A percentile compares a stretch with the other conserved stretches of the same genome.
These are phyloP conservation scores for Aspergillus clavatus DNA, from an alignment of 2,329 filamentous ascomycete genomes.

Conservation along the genomic window DNA sequence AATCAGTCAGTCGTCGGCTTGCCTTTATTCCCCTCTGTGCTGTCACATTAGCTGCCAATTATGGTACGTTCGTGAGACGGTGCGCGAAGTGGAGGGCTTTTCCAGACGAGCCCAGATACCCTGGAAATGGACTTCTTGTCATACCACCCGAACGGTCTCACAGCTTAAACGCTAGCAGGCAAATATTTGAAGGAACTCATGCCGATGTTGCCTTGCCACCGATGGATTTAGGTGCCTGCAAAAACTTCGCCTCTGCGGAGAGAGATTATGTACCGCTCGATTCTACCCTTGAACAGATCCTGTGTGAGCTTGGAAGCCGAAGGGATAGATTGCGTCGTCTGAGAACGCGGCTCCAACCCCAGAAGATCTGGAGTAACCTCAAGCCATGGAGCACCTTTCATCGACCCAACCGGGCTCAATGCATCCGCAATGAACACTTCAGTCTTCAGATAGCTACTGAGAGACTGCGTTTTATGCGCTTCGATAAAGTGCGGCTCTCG, in stretches of 20 bases:
- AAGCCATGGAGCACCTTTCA: conserved; percentile 1
- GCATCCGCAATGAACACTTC: neutral
- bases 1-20: conserved; percentile 9
- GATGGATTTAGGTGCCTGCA: conserved; percentile 15
- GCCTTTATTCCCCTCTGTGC: conserved; percentile 32
- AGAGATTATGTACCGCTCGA: conserved; percentile 19
- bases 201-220: conserved; percentile 14
- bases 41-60: conserved; percentile 30
- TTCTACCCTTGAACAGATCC: conserved; percentile 16
- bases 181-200: conserved; percentile 12
- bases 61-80: conserved; percentile 21
- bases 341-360: conserved; percentile 6
- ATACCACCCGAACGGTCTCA: conserved; percentile 24
- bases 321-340: conserved; percentile 8
- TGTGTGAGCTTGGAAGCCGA: conserved; percentile 11
- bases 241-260: conserved; percentile 11
- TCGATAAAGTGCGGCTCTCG: neutral
- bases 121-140: conserved; percentile 24
- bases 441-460: neutral
- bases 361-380: conserved; percentile 9
- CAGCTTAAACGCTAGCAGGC: conserved; percentile 22
- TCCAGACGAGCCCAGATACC: conserved; percentile 9
- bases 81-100: conserved; percentile 8
- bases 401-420: neutral
- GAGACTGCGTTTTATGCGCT: neutral